phyloP scores from a whole-genome alignment of 2,329 filamentous ascomycete species.

The Aureobasidium leucospermi region DNA sequence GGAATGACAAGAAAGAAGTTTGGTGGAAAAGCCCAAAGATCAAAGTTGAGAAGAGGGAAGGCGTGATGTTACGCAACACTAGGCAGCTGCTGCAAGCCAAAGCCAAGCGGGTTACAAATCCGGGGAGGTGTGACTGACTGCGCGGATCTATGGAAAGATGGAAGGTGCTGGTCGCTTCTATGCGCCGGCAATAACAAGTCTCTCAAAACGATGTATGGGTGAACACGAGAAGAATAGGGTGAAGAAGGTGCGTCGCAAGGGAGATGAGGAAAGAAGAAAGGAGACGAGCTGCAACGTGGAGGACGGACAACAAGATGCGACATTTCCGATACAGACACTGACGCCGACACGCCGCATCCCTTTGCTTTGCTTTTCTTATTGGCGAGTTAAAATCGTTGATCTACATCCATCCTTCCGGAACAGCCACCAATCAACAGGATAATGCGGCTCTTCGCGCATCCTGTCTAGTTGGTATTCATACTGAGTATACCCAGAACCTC shows the following conservation, averaged over 20 bases:
- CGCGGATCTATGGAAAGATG: not conserved
- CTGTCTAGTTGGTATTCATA: not conserved
- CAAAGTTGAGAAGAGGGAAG: conserved; percentile 2
- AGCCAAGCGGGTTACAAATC: not conserved
- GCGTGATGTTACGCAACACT: conserved; percentile 10
- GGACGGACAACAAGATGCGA: conserved; percentile 2
- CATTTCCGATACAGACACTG: not conserved
- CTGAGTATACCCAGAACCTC: no score
- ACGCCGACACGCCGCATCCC: not conserved
- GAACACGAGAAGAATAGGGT: not conserved
- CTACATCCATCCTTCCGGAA: not conserved
- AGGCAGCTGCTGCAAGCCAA: not conserved
- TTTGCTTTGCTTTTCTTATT: conserved; percentile 1
- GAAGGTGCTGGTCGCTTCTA: conserved; percentile 4
- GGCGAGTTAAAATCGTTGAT: conserved; percentile 1
- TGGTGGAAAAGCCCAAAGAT: not conserved
- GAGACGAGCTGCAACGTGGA: conserved; percentile 1
- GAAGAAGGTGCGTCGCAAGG: not conserved
- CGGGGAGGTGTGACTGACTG: not conserved
- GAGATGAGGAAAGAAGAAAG: not conserved
- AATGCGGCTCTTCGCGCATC: not conserved
- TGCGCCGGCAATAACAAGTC: not conserved
- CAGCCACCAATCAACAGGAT: not conserved
- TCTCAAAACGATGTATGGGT: not conserved
- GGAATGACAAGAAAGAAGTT: conserved; percentile 6